Conservation (phyloP, 208 protist genomes). For the Balamuthia mandrillaris region DNA sequence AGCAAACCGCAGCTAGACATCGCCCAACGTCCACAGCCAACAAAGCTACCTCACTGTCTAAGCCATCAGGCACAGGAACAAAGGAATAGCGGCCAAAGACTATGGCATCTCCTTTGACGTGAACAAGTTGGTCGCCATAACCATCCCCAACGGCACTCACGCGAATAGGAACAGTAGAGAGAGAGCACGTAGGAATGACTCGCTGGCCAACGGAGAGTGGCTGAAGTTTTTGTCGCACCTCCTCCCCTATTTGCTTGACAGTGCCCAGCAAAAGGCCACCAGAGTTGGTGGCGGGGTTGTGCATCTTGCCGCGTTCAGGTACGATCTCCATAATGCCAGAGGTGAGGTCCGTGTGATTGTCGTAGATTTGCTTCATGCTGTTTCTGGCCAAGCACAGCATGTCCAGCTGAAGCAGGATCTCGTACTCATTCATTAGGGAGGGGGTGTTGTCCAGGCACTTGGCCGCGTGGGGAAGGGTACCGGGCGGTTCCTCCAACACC, state of each 20-base stretch:
- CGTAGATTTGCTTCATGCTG: neutral
- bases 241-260: neutral
- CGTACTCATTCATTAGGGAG: slow-evolving; percentile 8
- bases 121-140: slow-evolving; percentile 5
- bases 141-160: neutral
- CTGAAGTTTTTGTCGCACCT: too few species aligned
- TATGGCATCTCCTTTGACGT: neutral
- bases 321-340: neutral
- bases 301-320: neutral
- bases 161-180: neutral
- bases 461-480: too few species aligned
- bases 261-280: neutral
- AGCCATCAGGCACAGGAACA: neutral
- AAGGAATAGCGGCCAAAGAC: neutral
- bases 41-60: neutral
- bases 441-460: too few species aligned
- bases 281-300: neutral
- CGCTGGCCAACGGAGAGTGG: too few species aligned
- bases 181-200: too few species aligned
- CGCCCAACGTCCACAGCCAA: neutral
- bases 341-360: neutral
- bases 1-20: neutral
- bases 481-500: too few species aligned
- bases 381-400: neutral
- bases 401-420: slow-evolving; percentile 15